Evolutionary conservation across 352 stramenopile genomes (phyloP).

Genomic region (Phytopythium vexans): DNA sequence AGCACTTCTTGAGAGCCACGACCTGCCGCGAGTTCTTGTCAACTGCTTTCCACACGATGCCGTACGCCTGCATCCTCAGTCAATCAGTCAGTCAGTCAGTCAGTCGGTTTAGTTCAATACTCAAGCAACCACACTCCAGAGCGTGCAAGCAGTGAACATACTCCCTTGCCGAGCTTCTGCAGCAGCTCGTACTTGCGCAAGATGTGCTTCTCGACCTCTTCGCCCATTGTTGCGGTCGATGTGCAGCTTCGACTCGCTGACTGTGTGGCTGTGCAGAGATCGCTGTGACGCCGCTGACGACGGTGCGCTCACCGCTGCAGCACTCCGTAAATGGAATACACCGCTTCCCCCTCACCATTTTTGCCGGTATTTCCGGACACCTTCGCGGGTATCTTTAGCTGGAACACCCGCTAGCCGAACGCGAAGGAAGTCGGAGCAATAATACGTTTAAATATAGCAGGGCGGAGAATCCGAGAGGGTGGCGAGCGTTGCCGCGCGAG

Average conservation of each 20-base stretch:
- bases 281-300: not conserved
- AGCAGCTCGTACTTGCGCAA: conserved; percentile 92
- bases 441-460: too few species aligned
- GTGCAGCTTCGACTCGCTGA: not conserved
- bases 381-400: conserved; percentile 2
- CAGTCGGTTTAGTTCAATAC: not conserved
- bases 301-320: not conserved
- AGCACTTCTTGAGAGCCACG: conserved; percentile 96
- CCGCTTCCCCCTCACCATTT: too few species aligned
- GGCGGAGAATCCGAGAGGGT: too few species aligned
- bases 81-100: not conserved
- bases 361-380: too few species aligned
- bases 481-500: too few species aligned
- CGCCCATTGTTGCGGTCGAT: conserved; percentile 57
- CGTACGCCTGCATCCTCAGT: conserved; percentile 73
- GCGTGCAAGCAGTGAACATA: conserved; percentile 22
- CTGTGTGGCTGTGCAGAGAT: not conserved
- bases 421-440: too few species aligned
- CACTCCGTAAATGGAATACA: not conserved
- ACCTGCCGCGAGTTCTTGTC: conserved; percentile 89
- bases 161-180: conserved; percentile 92
- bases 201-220: conserved; percentile 93
- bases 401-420: too few species aligned
- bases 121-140: not conserved
- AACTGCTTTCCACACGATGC: conserved; percentile 96